Evolutionary conservation across 2,329 filamentous ascomycete genomes (phyloP), one percentile per base, ranked within the genome.

Genomic region (Zalaria obscura): DNA sequence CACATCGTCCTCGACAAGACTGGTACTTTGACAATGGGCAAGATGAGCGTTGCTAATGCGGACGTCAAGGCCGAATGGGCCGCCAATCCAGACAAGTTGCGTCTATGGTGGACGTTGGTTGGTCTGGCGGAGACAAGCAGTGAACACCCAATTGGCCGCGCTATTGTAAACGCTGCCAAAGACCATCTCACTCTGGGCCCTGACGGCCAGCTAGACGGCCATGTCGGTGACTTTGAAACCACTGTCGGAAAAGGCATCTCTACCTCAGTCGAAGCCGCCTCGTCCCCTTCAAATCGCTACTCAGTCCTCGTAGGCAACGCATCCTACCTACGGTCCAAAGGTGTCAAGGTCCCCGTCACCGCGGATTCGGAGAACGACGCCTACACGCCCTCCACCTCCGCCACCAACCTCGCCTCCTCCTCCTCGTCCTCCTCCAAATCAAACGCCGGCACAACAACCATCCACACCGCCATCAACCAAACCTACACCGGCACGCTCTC

Each of bases 1-100:
- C 83, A 93, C 51, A 75, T 96, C 18, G 83, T 96, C 10, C 75
- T 96, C 25, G 89, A 96, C 67, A 96, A 96, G 72, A 96, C 89
- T 2, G 89, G 89, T 27, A 96, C 89, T 3, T 72, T 98, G 45
- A 98, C 91, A 0, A 76, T 91, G 51, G 91, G 91, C 36, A 93
- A 88, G 63, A 96, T 98, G 87, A 93, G 76, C 47, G 88, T 96
- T 11, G 82, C 86, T 5, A 76, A 79, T 44, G 69, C 74, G 25
- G 77, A 75, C 39, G 69, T 89, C 31, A 74, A 75, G 28, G 64
- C 75, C 5, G 61, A 69, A 2, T 96, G 89, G 89, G 69, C 73
- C 35, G 70, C 72, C 25, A 78, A 70, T 42, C 75, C 81, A 28
- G 76, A 74, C 69, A 76, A 76, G 43, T 76, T 74, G 45, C 77